Conservation (phyloP, 2,329 filamentous ascomycete genomes). For the Epicoccum nigrum region DNA sequence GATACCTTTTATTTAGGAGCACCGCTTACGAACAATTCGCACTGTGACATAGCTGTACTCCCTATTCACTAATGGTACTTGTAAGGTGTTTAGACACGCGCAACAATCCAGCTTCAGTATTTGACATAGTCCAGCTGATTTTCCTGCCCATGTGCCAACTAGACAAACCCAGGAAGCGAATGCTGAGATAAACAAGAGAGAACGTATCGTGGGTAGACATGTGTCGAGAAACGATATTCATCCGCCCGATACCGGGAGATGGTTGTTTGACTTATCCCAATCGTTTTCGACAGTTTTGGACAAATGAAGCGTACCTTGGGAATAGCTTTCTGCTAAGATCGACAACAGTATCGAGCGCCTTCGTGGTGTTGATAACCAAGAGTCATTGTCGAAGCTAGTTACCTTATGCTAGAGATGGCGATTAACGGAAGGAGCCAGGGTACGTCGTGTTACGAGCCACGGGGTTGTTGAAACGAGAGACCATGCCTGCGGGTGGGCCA, state of each 20-base stretch:
- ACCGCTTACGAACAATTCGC: constrained; percentile 22
- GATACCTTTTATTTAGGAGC: constrained; percentile 15
- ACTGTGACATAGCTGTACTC: constrained; percentile 24
- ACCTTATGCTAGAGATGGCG: constrained; percentile 10
- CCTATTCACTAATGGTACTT: constrained; percentile 20
- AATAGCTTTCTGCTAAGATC: constrained; percentile 45
- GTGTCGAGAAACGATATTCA: constrained; percentile 34
- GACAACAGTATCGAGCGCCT: constrained; percentile 33
- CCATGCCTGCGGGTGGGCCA: constrained; percentile 74
- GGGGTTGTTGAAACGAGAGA: constrained; percentile 44
- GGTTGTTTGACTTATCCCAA: constrained; percentile 41
- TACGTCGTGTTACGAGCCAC: constrained; percentile 34
- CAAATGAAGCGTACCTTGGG: constrained; percentile 40
- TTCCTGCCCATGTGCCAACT: constrained; percentile 24
- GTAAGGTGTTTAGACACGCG: constrained; percentile 31
- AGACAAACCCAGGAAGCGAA: constrained; percentile 23
- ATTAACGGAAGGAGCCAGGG: constrained; percentile 37
- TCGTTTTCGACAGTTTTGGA: constrained; percentile 34
- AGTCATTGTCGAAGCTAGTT: no score
- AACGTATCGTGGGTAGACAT: constrained; percentile 29
- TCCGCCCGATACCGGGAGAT: constrained; percentile 34
- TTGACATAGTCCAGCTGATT: constrained; percentile 3
- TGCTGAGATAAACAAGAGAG: constrained; percentile 44
- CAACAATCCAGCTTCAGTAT: constrained; percentile 19
- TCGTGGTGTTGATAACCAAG: constrained; percentile 40